A percentile compares a stretch with the other conserved stretches of the same genome.
Conservation (phyloP, 441 rosid species). For the Pelargonium fulgidum region DNA sequence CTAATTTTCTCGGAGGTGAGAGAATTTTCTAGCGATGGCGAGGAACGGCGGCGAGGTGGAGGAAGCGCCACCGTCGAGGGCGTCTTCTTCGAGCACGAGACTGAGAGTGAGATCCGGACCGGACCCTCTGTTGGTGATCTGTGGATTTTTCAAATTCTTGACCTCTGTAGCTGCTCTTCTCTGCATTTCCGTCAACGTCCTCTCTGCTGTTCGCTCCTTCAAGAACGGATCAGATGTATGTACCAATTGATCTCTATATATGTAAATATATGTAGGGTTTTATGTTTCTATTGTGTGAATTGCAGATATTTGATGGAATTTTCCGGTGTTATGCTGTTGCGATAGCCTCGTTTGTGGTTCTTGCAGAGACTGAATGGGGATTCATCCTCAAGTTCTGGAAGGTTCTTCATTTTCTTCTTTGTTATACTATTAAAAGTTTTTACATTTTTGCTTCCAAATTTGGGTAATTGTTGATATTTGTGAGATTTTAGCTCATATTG, state of each 20-base stretch:
- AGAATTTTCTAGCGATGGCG: slow-evolving; percentile 22
- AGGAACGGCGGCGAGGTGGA: slow-evolving; percentile 25
- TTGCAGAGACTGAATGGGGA: slow-evolving; percentile 90
- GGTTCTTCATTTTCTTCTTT: slow-evolving; percentile 30
- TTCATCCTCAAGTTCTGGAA: slow-evolving; percentile 64
- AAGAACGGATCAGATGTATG: slow-evolving; percentile 62
- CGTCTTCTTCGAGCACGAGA: slow-evolving; percentile 21
- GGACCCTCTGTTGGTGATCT: slow-evolving; percentile 62
- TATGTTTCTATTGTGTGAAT: neutral
- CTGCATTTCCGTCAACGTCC: slow-evolving; percentile 72
- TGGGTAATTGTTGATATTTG: no score
- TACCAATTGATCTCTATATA: neutral
- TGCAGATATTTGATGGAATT: slow-evolving; percentile 76
- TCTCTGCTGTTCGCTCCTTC: slow-evolving; percentile 81
- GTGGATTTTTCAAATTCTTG: slow-evolving; percentile 66
- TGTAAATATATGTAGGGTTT: neutral
- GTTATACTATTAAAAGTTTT: no score
- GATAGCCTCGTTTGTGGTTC: slow-evolving; percentile 55
- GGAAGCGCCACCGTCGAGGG: slow-evolving; percentile 3
- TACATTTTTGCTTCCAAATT: no score
- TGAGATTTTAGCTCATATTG: no score
- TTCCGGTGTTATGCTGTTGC: slow-evolving; percentile 84
- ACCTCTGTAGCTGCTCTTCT: slow-evolving; percentile 62
- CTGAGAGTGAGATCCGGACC: slow-evolving; percentile 26
- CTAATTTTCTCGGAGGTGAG: no score